Conservation (phyloP, 768 basidiomycete species). For the Tremella mesenterica region DNA sequence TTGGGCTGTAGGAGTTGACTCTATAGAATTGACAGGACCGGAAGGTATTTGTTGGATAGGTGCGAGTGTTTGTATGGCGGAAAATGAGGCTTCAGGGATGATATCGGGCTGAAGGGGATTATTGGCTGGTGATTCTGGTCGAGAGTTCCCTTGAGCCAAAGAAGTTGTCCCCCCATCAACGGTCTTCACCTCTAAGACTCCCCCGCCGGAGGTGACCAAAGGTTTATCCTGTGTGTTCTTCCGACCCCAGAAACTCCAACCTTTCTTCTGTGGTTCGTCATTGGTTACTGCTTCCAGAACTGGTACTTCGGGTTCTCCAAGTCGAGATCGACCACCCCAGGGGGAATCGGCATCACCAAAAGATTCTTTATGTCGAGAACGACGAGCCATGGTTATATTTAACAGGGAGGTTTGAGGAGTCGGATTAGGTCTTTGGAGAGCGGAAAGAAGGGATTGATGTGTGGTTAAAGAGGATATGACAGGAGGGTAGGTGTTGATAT, state of each 20-base stretch:
- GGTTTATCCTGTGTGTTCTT: conserved; percentile 19
- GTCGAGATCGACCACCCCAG: conserved; percentile 30
- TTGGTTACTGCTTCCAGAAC: background rate
- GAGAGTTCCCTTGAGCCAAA: background rate
- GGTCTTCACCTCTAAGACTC: conserved; percentile 35
- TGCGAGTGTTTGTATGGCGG: background rate
- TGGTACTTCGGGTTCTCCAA: conserved; percentile 36
- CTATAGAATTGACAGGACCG: too few relatives aligned
- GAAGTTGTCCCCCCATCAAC: background rate
- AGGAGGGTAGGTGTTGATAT: conserved; percentile 37
- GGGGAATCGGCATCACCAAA: conserved; percentile 2
- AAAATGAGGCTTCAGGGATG: background rate
- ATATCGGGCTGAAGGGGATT: background rate
- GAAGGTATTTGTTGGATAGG: background rate
- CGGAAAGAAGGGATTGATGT: conserved; percentile 26
- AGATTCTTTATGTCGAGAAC: conserved; percentile 10
- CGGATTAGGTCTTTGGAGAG: conserved; percentile 31
- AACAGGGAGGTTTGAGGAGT: conserved; percentile 31
- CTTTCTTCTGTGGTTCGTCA: conserved; percentile 18
- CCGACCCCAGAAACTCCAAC: conserved; percentile 41
- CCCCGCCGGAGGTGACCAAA: conserved; percentile 39
- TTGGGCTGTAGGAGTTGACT: too few relatives aligned
- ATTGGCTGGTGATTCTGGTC: conserved; percentile 8
- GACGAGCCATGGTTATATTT: conserved; percentile 7
- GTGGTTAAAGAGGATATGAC: conserved; percentile 27